phyloP scores from a whole-genome alignment of 1,139 yeast genomes.

The Pichia sp. region DNA sequence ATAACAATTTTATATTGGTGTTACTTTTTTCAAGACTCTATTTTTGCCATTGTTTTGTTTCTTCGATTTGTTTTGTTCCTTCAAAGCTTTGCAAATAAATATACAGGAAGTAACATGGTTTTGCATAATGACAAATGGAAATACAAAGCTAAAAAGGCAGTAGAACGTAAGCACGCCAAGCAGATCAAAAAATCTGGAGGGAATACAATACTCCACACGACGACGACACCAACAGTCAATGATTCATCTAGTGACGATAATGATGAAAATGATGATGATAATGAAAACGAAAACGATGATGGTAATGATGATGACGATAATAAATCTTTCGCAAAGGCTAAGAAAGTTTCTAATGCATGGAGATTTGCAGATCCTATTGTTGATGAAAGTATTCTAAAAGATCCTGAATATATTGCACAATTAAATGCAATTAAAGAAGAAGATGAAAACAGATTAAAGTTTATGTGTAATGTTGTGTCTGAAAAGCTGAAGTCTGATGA shows the following conservation, averaged over 20 bases:
- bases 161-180: constrained; percentile 27
- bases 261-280: constrained; percentile 3
- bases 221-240: too few species aligned
- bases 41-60: too few species aligned
- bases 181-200: not conserved
- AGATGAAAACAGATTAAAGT: constrained; percentile 11
- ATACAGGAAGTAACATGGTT: too few species aligned
- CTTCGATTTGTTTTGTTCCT: too few species aligned
- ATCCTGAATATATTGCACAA: constrained; percentile 22
- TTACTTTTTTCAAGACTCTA: too few species aligned
- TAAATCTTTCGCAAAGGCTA: constrained; percentile 1
- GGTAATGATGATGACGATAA: constrained; percentile 2
- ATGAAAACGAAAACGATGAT: not conserved
- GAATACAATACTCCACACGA: too few species aligned
- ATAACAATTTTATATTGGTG: too few species aligned
- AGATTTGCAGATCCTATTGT: constrained; percentile 20
- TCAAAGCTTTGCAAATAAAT: too few species aligned
- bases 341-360: constrained; percentile 20
- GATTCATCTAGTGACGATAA: not conserved
- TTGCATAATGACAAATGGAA: constrained; percentile 33
- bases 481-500: constrained; percentile 12
- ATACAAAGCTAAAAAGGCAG: constrained; percentile 27
- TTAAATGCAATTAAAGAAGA: constrained; percentile 14
- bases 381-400: constrained; percentile 15
- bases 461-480: constrained; percentile 15